A percentile compares a stretch with the other conserved stretches of the same genome.
Evolutionary conservation across 1,284 basidiomycete species (phyloP).

Genomic region (Ceratobasidium sp.): DNA sequence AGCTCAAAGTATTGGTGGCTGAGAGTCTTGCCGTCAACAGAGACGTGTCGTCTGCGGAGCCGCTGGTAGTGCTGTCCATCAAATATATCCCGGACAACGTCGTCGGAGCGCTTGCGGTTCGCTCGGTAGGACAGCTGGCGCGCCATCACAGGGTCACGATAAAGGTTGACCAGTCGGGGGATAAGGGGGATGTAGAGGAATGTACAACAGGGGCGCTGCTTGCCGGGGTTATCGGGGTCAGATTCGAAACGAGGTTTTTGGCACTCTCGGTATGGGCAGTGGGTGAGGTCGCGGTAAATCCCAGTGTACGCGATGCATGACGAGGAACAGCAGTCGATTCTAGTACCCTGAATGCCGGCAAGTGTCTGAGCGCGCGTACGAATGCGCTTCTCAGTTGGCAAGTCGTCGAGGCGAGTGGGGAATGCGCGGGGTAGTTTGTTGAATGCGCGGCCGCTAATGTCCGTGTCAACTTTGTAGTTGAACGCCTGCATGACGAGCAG

Average conservation of each 20-base stretch:
- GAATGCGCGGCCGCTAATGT: conserved; percentile 25
- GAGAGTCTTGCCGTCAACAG: conserved; percentile 11
- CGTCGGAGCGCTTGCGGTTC: conserved; percentile 44
- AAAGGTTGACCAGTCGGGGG: conserved; percentile 38
- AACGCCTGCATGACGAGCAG: conserved; percentile 19
- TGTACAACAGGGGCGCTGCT: background rate
- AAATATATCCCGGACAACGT: conserved; percentile 51
- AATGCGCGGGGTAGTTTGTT: conserved; percentile 25
- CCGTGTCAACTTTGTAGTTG: conserved; percentile 44
- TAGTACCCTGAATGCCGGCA: background rate
- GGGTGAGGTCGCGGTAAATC: background rate
- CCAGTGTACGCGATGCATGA: conserved; percentile 45
- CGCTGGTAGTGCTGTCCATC: conserved; percentile 36
- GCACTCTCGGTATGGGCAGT: conserved; percentile 44
- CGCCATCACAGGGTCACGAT: conserved; percentile 45
- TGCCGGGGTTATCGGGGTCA: background rate
- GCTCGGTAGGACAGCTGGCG: conserved; percentile 52
- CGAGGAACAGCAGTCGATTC: conserved; percentile 46
- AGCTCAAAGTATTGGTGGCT: conserved; percentile 54
- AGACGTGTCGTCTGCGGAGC: conserved; percentile 21
- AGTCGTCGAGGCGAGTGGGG: background rate
- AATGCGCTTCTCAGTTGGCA: background rate
- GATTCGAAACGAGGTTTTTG: conserved; percentile 19
- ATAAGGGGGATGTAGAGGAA: conserved; percentile 49
- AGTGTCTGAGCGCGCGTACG: background rate